Evolutionary conservation across 106 monocot species (phyloP).

Genomic region (Dactylorhiza incarnata): DNA sequence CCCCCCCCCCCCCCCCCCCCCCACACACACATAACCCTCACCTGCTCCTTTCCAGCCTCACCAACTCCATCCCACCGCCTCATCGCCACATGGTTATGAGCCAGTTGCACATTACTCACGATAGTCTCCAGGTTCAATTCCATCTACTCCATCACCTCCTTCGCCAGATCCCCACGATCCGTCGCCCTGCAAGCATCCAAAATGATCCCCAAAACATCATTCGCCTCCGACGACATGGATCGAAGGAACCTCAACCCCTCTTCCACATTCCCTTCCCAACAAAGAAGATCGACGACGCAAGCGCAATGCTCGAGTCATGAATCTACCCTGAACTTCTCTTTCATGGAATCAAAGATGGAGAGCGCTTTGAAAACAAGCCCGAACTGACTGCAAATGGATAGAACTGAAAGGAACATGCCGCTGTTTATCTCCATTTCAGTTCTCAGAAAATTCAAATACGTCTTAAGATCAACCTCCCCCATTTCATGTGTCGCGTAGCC

Average conservation of each 20-base stretch:
- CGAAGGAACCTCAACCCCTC: slow-evolving; percentile 22
- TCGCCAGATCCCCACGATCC: slow-evolving; percentile 11
- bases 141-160: slow-evolving; percentile 36
- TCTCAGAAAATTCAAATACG: slow-evolving; percentile 4
- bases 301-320: slow-evolving; percentile 13
- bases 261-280: slow-evolving; percentile 11
- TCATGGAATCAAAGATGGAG: slow-evolving; percentile 11
- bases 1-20: too few relatives aligned
- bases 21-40: too few relatives aligned
- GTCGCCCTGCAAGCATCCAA: slow-evolving; percentile 50
- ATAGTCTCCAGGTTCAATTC: slow-evolving; percentile 34
- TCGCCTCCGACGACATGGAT: slow-evolving; percentile 22
- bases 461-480: slow-evolving; percentile 10
- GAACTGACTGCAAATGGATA: slow-evolving; percentile 16
- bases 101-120: slow-evolving; percentile 59
- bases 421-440: slow-evolving; percentile 8
- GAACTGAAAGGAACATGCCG: slow-evolving; percentile 16
- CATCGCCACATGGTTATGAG: slow-evolving; percentile 40
- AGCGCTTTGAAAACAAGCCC: slow-evolving; percentile 14
- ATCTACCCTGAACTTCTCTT: slow-evolving; percentile 1
- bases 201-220: slow-evolving; percentile 48
- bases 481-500: slow-evolving; percentile 18
- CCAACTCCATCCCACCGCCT: slow-evolving; percentile 51
- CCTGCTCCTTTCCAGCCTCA: too few relatives aligned
- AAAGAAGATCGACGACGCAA: slow-evolving; percentile 14